Evolutionary conservation across 805 yeast species (phyloP), one percentile per base, ranked within the genome.

Genomic region (Candida wancherniae): DNA sequence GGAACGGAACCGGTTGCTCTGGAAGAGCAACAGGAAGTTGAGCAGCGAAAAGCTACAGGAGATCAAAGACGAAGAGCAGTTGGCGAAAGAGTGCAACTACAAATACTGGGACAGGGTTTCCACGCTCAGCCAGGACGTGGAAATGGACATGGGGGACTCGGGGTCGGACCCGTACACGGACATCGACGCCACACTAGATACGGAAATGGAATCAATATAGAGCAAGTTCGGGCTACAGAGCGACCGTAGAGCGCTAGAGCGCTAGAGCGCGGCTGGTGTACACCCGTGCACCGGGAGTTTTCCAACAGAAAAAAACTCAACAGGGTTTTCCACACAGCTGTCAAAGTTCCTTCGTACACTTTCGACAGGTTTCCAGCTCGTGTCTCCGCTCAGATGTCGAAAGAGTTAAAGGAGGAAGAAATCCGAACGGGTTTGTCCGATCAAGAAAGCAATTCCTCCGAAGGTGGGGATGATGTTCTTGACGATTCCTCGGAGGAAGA

Each of bases 401-500:
- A 53, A 31, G 59, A 51, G 40, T 56, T 57, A 31, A 63, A 57
- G 38, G 67, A 63, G 42, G 44, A 49, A 15, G 69, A 64, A 41
- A 61, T 62, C 39, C 54, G 53, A 25, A 59, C 58, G 32, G 57
- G 57, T 28, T 55, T 44, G 12, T 55, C 51, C 26, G 41, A 35
- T 31, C 47, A 46, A 28, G 40, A 37, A 31, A 50, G 48, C 35
- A 38, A 49, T 24, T 54, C 64, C n/a, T 63, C 58, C 10, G 64
- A 53, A 23, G 61, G 59, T 27, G 58, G 58, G 20, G 53, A 51
- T 28, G 69, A 63, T 34, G 45, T 64, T 12, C 71, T 71, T 39
- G 92, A 53, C 24, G 60, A 84, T 45, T 83, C 94, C 7, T 82
- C 92, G 9, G 94, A 84, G 33, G 97, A 88, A 39, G 97, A 87